Percentiles rank a stretch among this genome's conserved stretches.
Evolutionary conservation across 148 eudicot species (phyloP).

Genomic region (Simmondsia chinensis): DNA sequence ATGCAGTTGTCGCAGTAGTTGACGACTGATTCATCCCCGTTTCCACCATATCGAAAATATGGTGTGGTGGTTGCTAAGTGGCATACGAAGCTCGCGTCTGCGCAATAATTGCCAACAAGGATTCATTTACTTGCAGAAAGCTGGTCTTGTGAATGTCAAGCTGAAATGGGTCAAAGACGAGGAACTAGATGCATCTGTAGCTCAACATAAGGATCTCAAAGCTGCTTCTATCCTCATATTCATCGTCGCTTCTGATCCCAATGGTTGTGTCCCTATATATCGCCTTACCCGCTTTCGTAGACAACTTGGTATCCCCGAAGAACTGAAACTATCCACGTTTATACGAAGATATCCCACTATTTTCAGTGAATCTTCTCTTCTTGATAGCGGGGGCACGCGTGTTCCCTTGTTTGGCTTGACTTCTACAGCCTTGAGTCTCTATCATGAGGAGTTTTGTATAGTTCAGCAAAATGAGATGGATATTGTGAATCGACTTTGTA

Average conservation of each 20-base stretch:
- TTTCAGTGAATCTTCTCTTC: slow-evolving; percentile 47
- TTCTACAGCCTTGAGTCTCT: slow-evolving; percentile 34
- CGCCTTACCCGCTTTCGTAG: slow-evolving; percentile 41
- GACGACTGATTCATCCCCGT: not conserved
- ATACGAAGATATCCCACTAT: slow-evolving; percentile 71
- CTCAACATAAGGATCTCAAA: slow-evolving; percentile 50
- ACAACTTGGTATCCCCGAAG: slow-evolving; percentile 58
- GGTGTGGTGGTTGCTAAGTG: slow-evolving; percentile 24
- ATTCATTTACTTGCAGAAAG: slow-evolving; percentile 39
- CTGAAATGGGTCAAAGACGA: slow-evolving; percentile 82
- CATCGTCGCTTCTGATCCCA: slow-evolving; percentile 38
- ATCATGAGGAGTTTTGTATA: slow-evolving; percentile 27
- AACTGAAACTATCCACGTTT: slow-evolving; percentile 56
- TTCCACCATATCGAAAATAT: slow-evolving; percentile 8
- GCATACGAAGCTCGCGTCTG: slow-evolving; percentile 1
- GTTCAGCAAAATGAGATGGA: slow-evolving; percentile 31
- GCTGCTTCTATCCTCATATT: slow-evolving; percentile 50
- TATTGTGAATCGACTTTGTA: slow-evolving; percentile 47
- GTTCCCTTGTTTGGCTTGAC: slow-evolving; percentile 71
- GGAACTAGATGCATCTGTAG: slow-evolving; percentile 58
- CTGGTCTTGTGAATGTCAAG: slow-evolving; percentile 62
- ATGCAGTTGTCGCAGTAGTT: slow-evolving; percentile 1
- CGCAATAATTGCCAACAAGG: slow-evolving; percentile 14
- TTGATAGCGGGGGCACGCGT: slow-evolving; percentile 69
- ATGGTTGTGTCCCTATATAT: slow-evolving; percentile 47